A percentile compares a stretch with the other conserved stretches of the same genome.
phyloP scores from a whole-genome alignment of 306 rosid genomes.

The Cucurbita argyrosperma region DNA sequence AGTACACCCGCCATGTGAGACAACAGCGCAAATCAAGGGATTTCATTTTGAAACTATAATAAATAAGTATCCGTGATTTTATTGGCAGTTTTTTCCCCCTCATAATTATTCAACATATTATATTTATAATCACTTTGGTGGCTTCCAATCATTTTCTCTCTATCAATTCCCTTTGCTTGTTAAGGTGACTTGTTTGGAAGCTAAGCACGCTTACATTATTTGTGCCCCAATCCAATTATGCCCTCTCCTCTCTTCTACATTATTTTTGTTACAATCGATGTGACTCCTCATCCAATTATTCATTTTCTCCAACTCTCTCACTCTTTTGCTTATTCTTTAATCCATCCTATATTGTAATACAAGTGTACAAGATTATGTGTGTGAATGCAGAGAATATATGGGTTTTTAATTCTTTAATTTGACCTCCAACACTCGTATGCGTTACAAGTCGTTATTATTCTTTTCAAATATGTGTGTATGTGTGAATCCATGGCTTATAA shows the following conservation, averaged over 20 bases:
- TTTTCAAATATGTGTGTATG: not conserved
- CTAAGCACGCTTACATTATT: conserved; percentile 3
- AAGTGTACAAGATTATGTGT: not conserved
- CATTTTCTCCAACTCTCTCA: not conserved
- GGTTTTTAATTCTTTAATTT: not conserved
- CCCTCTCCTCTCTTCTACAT: not conserved
- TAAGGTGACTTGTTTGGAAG: conserved; percentile 5
- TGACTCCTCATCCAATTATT: conserved; percentile 5
- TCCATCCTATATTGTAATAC: not conserved
- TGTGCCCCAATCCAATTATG: not conserved
- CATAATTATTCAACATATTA: not conserved
- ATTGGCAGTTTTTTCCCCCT: not conserved
- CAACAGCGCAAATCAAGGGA: conserved; percentile 6
- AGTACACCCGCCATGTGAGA: conserved; percentile 8
- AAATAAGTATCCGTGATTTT: not conserved
- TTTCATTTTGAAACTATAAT: not conserved
- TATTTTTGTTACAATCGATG: not conserved
- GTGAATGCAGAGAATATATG: not conserved
- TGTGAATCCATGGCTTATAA: not conserved
- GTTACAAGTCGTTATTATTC: not conserved
- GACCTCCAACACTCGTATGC: not conserved
- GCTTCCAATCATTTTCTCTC: conserved; percentile 1
- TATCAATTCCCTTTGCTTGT: not conserved
- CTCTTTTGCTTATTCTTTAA: conserved; percentile 1
- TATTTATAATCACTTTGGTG: not conserved